phyloP scores from a whole-genome alignment of 495 filamentous ascomycete genomes.

The Friedmanniomyces simplex region DNA sequence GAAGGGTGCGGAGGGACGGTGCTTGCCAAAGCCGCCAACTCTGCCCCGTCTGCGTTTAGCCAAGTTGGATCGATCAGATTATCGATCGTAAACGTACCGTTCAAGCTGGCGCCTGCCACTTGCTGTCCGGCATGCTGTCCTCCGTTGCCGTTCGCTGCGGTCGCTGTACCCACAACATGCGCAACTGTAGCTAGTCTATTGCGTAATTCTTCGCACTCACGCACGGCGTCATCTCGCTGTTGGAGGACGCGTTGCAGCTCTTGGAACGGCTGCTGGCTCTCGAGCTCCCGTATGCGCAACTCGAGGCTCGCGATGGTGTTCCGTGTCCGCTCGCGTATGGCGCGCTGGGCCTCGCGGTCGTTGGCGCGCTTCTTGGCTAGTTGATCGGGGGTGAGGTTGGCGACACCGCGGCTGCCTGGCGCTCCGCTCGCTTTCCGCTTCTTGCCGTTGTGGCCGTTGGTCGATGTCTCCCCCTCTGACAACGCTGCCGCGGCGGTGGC shows the following conservation, averaged over 20 bases:
- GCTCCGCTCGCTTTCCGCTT: conserved; percentile 20
- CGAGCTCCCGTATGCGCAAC: conserved; percentile 29
- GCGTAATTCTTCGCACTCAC: conserved; percentile 61
- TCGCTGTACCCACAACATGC: neutral
- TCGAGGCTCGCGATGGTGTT: conserved; percentile 31
- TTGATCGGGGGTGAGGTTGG: conserved; percentile 35
- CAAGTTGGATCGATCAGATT: conserved; percentile 9
- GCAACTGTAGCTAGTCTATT: conserved; percentile 45
- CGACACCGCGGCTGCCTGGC: conserved; percentile 26
- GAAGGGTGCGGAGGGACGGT: conserved; percentile 6
- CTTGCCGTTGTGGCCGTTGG: neutral
- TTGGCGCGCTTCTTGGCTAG: conserved; percentile 35
- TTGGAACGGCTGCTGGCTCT: conserved; percentile 59
- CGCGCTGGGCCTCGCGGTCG: conserved; percentile 36
- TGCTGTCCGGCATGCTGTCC: neutral
- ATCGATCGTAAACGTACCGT: conserved; percentile 18
- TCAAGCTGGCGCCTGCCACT: conserved; percentile 7
- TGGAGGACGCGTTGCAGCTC: conserved; percentile 56
- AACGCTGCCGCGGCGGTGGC: conserved; percentile 16
- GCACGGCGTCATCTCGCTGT: conserved; percentile 36
- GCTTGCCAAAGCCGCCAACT: conserved; percentile 18
- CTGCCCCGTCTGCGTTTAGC: conserved; percentile 11
- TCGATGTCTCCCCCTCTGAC: neutral
- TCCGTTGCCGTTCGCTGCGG: neutral
- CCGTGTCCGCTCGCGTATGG: conserved; percentile 33